Evolutionary conservation across 371 early-diverging fungal genomes (phyloP).

Genomic region (Funneliformis caledonium): DNA sequence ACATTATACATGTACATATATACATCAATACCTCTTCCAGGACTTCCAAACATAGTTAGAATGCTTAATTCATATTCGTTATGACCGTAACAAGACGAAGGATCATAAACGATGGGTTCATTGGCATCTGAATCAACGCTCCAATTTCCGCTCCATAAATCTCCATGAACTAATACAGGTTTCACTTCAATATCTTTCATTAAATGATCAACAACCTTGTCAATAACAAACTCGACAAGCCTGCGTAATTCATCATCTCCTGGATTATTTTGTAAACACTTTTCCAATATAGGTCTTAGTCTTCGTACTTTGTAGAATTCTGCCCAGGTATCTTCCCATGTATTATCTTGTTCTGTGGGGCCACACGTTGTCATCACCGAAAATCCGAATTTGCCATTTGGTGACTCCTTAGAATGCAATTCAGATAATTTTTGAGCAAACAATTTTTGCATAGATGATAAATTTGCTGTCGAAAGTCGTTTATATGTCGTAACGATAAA

Average conservation of each 20-base stretch:
- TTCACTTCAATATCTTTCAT: conserved; percentile 30
- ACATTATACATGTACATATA: not conserved
- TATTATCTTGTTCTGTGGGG: conserved; percentile 46
- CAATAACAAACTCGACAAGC: conserved; percentile 27
- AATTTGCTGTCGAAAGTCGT: not conserved
- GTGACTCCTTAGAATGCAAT: conserved; percentile 41
- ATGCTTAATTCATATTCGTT: conserved; percentile 49
- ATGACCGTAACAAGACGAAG: conserved; percentile 48
- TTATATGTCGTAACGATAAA: conserved; percentile 16
- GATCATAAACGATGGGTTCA: conserved; percentile 48
- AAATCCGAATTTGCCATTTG: conserved; percentile 46
- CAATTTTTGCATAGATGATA: not conserved
- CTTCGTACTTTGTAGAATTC: conserved; percentile 46
- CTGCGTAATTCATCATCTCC: conserved; percentile 11
- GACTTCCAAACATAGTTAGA: conserved; percentile 51
- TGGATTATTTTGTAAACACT: conserved; percentile 25
- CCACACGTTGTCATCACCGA: conserved; percentile 47
- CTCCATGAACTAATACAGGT: conserved; percentile 49
- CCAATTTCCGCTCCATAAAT: conserved; percentile 51
- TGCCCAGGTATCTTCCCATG: conserved; percentile 44
- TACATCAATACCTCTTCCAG: conserved; percentile 28
- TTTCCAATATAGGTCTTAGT: conserved; percentile 43
- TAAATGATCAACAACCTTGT: conserved; percentile 37
- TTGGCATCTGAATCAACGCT: conserved; percentile 29
- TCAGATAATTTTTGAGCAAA: conserved; percentile 36